Evolutionary conservation across 2,329 filamentous ascomycete species (phyloP), one percentile per base, ranked within the genome.

Genomic region (Colletotrichum ledebouriae): DNA sequence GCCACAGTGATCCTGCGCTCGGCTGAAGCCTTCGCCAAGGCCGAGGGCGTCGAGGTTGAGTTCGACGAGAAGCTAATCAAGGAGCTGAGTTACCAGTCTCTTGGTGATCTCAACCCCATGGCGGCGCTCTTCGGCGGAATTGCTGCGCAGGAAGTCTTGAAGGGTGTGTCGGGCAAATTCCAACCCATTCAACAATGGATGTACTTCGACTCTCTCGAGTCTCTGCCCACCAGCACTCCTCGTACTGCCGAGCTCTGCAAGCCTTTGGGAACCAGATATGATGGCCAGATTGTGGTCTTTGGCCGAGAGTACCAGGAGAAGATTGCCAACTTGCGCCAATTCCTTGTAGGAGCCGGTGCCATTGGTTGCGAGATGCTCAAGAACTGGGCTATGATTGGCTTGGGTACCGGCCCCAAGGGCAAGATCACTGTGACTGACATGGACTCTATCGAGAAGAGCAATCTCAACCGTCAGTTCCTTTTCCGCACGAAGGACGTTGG

Each of bases 361-460:
- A 99, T 99, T 78, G 96, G 96, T 52, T 99, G 96, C 76, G 96
- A 99, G 78, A 99, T 98, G 92, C 84, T 99, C 73, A 99, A 99
- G 88, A 98, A 98, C 80, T 99, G 96, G 94, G 95, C 97, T 41
- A 97, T 99, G 94, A 97, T 98, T 78, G 96, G 96, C 73, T 85
- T 99, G 34, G 95, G 92, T 50, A 93, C 92, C 52, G 96, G 96
- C 4, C 93, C 94, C 3, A 88, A 94, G 56, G 96, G 96, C 75
- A 92, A 92, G 79, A 97, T 99, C 75, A 93, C 85, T 67, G 92
- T 99, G 57, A 98, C 97, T 13, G 96, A 99, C 78, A 98, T 97
- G 90, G 96, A 99, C 77, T 94, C 94, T 62, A 99, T 99, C 74
- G 96, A 99, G 83, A 97, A 95, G 88, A 98, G 95, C 84, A 99